phyloP scores from a whole-genome alignment of 805 yeast species.

The Nakazawaea holstii region DNA sequence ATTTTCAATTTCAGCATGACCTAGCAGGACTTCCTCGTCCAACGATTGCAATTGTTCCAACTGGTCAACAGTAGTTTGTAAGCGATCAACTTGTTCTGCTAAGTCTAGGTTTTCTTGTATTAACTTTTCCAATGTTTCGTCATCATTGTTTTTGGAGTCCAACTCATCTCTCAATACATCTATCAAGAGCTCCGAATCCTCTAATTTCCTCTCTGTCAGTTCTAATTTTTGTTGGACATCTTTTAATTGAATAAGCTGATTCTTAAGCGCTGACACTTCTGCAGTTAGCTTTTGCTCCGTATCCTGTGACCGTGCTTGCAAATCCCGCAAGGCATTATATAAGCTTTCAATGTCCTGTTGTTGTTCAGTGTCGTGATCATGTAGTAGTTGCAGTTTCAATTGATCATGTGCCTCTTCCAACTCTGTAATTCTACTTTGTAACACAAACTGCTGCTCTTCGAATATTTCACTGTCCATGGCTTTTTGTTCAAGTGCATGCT shows the following conservation, averaged over 20 bases:
- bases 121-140: constrained; percentile 27
- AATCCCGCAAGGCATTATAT: not conserved
- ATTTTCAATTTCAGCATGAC: constrained; percentile 35
- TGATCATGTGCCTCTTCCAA: not conserved
- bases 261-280: not conserved
- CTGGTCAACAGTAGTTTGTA: constrained; percentile 36
- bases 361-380: not conserved
- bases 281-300: not conserved
- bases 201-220: constrained; percentile 2
- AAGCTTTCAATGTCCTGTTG: not conserved
- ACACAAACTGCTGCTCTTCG: constrained; percentile 25
- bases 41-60: constrained; percentile 44
- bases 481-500: constrained; percentile 26
- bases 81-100: constrained; percentile 22
- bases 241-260: not conserved
- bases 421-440: constrained; percentile 21
- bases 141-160: constrained; percentile 23
- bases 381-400: not conserved
- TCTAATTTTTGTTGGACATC: not conserved
- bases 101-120: constrained; percentile 32
- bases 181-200: constrained; percentile 27
- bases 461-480: constrained; percentile 42
- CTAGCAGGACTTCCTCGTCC: constrained; percentile 44
- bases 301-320: not conserved
- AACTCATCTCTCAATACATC: constrained; percentile 29